Base-by-base conservation (phyloP, 805 yeast species). In the Metschnikowia matae region DNA sequence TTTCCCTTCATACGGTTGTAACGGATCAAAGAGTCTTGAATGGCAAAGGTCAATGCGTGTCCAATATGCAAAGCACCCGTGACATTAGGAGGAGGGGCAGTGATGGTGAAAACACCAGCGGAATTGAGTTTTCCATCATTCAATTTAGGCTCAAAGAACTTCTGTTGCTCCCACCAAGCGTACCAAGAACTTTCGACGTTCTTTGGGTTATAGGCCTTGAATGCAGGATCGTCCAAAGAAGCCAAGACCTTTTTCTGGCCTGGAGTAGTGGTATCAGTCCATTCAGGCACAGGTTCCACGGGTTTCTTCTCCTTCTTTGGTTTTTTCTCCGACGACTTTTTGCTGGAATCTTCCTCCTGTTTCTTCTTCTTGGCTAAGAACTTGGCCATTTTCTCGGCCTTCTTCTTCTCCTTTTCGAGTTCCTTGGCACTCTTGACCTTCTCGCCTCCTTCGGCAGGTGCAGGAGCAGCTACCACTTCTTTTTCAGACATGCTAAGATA, bases 81-180 rank as follows among this genome's bases (percentile, higher is more conserved):
- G 57, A 94, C 96, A 69, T 94, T 94, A 66, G 99, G 99, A 55
- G 99, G 99, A 37, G 99, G 99, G n/a, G 96, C 94, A 37, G 98
- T 97, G 62, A 94, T 89, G 55, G 86, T 79, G 71, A 92, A 94
- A 17, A 78, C 65, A 60, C 98, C 98, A 63, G 83, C 91, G 40
- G 94, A 87, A 65, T 85, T 85, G 58, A 81, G 63, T 42, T 83
- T 71, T 42, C 97, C 97, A 63, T 84, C 84, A 51, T 73, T 78
- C 58, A 87, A 83, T 66, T 88, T 87, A 17, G 99, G 99, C 70
- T 86, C 85, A 63, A 94, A 94, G 62, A 82, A 83, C 17, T 94
- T 95, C 69, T 88, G 79, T 62, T 86, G 77, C 53, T 81, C 85
- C 99, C 99, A 94, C 98, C 99, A 94, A 17, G 80, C 82, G 71